phyloP scores from a whole-genome alignment of 129 eudicot species.

The Deinandra increscens region DNA sequence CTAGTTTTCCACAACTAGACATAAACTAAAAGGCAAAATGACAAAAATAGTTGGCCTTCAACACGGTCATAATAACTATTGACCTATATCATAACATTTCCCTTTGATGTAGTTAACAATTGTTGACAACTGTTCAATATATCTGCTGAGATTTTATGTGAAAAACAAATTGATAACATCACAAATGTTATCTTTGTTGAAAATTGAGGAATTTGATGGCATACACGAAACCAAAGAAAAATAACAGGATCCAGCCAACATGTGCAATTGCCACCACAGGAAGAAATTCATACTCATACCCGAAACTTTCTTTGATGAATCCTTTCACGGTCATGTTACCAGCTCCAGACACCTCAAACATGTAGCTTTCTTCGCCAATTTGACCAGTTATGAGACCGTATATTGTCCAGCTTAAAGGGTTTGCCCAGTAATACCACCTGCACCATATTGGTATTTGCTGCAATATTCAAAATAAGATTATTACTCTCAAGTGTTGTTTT shows the following conservation, averaged over 20 bases:
- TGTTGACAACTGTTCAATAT: not conserved
- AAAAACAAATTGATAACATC: not conserved
- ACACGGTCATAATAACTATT: no score
- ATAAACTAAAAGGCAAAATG: no score
- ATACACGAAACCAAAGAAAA: constrained; percentile 32
- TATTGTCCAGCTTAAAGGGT: constrained; percentile 32
- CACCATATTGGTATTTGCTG: constrained; percentile 41
- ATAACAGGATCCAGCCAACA: constrained; percentile 31
- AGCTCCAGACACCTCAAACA: constrained; percentile 20
- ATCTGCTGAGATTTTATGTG: not conserved
- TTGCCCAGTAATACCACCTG: constrained; percentile 40
- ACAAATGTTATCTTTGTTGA: constrained; percentile 27
- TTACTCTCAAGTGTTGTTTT: not conserved
- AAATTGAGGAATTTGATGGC: constrained; percentile 41
- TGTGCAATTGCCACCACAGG: constrained; percentile 27
- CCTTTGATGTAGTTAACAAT: not conserved
- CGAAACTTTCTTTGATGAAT: constrained; percentile 20
- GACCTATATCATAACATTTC: not conserved
- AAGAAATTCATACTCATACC: constrained; percentile 34
- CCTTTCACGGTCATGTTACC: constrained; percentile 7
- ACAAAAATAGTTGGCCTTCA: no score
- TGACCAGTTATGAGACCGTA: constrained; percentile 30
- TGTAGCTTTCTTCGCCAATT: constrained; percentile 9
- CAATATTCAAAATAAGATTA: not conserved
- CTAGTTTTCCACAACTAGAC: no score